Percentiles rank a stretch among this genome's conserved stretches.
Conservation (phyloP, 345 rosid species). For the Eutrema heterophyllum region DNA sequence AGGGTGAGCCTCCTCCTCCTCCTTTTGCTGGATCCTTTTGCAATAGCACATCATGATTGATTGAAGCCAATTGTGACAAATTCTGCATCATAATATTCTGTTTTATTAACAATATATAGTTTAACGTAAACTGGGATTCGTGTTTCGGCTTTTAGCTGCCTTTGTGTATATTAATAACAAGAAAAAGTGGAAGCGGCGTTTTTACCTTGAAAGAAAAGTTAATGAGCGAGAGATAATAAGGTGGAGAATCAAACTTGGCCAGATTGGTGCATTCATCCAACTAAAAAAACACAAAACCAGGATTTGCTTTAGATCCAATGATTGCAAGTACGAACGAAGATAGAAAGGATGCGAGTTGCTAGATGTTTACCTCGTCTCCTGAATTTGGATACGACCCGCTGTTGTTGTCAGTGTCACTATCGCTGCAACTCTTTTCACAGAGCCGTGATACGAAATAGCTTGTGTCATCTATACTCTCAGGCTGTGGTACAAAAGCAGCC, state of each 20-base stretch:
- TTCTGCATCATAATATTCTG: slow-evolving; percentile 44
- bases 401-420: slow-evolving; percentile 34
- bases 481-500: slow-evolving; percentile 79
- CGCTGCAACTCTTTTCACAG: slow-evolving; percentile 38
- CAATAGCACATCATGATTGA: slow-evolving; percentile 65
- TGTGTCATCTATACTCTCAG: slow-evolving; percentile 64
- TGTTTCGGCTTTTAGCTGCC: neutral
- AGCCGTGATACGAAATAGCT: slow-evolving; percentile 72
- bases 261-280: slow-evolving; percentile 65
- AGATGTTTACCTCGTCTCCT: slow-evolving; percentile 52
- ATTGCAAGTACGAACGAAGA: neutral
- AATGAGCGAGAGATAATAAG: slow-evolving; percentile 54
- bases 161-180: neutral
- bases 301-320: neutral
- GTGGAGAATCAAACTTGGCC: slow-evolving; percentile 48
- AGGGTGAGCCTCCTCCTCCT: slow-evolving; percentile 38
- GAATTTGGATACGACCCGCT: slow-evolving; percentile 35
- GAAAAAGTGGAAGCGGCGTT: neutral
- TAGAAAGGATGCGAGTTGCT: neutral
- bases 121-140: neutral
- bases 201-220: slow-evolving; percentile 85
- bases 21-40: slow-evolving; percentile 59
- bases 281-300: slow-evolving; percentile 27
- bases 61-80: slow-evolving; percentile 72
- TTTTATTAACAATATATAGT: neutral